A percentile compares a stretch with the other conserved stretches of the same genome.
Conservation (phyloP, 1,284 basidiomycete genomes). For the Bjerkandera adusta region DNA sequence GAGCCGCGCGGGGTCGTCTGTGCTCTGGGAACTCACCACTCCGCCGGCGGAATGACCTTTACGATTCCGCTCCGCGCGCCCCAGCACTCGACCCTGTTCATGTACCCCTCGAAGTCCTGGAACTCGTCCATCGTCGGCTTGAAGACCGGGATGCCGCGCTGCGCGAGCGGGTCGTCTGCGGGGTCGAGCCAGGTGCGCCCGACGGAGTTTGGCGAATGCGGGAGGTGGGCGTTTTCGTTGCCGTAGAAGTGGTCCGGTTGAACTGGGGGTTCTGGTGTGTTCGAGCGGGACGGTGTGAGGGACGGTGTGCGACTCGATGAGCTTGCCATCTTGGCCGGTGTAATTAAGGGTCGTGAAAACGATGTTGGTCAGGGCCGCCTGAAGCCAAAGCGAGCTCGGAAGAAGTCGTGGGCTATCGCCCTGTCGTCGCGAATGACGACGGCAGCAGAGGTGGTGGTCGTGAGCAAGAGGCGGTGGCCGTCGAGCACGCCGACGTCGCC, state of each 20-base stretch:
- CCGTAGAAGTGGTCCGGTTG: constrained; percentile 86
- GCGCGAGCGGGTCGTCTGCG: constrained; percentile 79
- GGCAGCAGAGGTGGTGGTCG: background rate
- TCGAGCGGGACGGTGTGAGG: constrained; percentile 52
- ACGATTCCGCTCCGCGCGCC: constrained; percentile 87
- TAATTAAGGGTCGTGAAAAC: background rate
- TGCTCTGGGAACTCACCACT: constrained; percentile 66
- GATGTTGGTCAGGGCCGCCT: too few relatives aligned
- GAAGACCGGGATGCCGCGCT: constrained; percentile 92
- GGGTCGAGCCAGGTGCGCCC: constrained; percentile 70
- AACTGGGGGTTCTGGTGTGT: constrained; percentile 45
- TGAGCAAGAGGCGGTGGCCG: constrained; percentile 2
- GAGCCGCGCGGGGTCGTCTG: constrained; percentile 1
- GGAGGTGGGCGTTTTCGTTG: constrained; percentile 39
- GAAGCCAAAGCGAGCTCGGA: too few relatives aligned
- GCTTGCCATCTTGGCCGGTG: constrained; percentile 20
- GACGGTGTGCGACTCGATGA: constrained; percentile 37
- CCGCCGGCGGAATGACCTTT: constrained; percentile 90
- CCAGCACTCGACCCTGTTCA: constrained; percentile 85
- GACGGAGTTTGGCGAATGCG: constrained; percentile 56
- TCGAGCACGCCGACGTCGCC: too few relatives aligned
- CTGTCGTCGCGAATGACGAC: background rate
- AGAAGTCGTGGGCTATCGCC: too few relatives aligned
- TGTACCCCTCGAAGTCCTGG: constrained; percentile 84
- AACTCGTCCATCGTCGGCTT: constrained; percentile 89